Base-by-base conservation (phyloP, 208 protist genomes). In the Trypanosoma lewisi region DNA sequence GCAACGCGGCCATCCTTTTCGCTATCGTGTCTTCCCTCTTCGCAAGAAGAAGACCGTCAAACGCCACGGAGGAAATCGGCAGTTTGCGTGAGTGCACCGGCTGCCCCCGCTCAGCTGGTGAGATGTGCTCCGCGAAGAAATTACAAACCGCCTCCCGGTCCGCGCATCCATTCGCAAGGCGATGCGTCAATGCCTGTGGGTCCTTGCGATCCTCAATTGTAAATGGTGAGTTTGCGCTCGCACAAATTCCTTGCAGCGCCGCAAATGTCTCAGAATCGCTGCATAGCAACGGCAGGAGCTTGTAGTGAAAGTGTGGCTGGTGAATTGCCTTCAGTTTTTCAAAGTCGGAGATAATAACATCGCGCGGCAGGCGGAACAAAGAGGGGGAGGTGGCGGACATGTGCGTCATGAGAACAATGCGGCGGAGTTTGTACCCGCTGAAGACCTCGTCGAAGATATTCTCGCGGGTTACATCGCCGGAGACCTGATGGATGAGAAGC, bases 351-450 rank as follows among this genome's bases (percentile, higher is more conserved):
- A 95, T 68, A 51, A 95, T 70, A 16, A 91, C 63, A 53, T 91
- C 85, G 28, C 73, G 83, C 14, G 78, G 65, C 44, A 90, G 73
- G 0, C 70, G 74, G 8, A 75, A 63, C 11, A 69, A 34, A 2
- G 23, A 44, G 50, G 65, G 21, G 4, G 66, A 30, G 14, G 49
- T 66, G 23, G 63, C 70, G 4, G 60, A 57, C 74, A 81, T 85
- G 70, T 85, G 67, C 8, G 89, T 93, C 82, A 91, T 92, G 45
- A 96, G 81, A 6, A 87, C 82, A 37, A 96, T 52, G n/a, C 83
- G 82, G 8, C 90, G 82, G 9, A 59, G 25, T 12, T 73, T 53
- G 60, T 94, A 92, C 14, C 90, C 87, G 7, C 45, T 19, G 56
- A 96, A 93, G 52, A 82, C 64, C 2, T 85, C 76, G 34, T 82